phyloP scores from a whole-genome alignment of 257 asterid species.

The Voacanga thouarsii region DNA sequence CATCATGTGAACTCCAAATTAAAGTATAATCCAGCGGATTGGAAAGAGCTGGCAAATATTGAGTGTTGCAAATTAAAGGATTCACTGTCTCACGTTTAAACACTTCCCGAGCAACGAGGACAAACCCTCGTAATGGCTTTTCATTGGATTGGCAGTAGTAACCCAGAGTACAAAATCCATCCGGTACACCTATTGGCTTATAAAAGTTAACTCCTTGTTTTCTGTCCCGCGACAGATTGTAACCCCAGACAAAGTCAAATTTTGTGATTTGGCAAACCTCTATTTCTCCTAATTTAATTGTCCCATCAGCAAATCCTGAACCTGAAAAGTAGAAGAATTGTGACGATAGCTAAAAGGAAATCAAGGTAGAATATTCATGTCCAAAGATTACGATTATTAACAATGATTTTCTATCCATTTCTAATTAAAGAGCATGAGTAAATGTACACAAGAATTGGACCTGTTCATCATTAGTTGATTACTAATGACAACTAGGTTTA shows the following conservation, averaged over 20 bases:
- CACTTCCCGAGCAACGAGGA: slow-evolving; percentile 67
- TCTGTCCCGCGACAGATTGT: slow-evolving; percentile 44
- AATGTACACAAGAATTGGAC: background rate
- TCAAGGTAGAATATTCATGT: background rate
- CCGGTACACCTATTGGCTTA: slow-evolving; percentile 61
- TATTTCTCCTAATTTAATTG: slow-evolving; percentile 63
- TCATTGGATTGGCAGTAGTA: slow-evolving; percentile 71
- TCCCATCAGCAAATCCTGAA: slow-evolving; percentile 62
- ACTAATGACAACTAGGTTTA: background rate
- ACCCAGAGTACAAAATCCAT: slow-evolving; percentile 71
- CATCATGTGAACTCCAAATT: slow-evolving; percentile 67
- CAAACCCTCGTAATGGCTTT: slow-evolving; percentile 69
- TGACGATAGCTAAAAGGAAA: slow-evolving; percentile 10
- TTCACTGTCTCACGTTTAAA: slow-evolving; percentile 19
- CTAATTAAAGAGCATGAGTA: background rate
- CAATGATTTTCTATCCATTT: background rate
- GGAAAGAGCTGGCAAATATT: slow-evolving; percentile 44
- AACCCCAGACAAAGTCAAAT: slow-evolving; percentile 65
- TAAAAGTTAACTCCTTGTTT: slow-evolving; percentile 66
- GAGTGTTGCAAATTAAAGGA: slow-evolving; percentile 12
- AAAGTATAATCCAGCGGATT: slow-evolving; percentile 66
- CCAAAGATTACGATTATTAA: background rate
- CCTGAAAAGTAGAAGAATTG: slow-evolving; percentile 35
- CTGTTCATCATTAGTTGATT: background rate
- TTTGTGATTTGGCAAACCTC: slow-evolving; percentile 63